These are phyloP conservation scores for Scedosporium aurantiacum DNA, from an alignment of 2,329 filamentous ascomycete genomes.

Conservation along the genomic window DNA sequence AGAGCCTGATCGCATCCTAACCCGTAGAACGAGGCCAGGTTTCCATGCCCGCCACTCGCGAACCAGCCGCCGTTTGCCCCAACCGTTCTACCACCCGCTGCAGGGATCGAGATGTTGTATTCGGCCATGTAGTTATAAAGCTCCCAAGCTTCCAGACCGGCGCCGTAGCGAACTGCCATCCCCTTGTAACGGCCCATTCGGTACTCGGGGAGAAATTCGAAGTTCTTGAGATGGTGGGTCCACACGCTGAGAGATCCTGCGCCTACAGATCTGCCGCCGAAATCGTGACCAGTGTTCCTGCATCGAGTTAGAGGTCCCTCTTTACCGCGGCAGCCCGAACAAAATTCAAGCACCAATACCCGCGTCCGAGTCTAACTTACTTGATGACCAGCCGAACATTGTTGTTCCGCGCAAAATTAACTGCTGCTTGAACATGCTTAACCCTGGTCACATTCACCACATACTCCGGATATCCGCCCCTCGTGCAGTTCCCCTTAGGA, in stretches of 20 bases:
- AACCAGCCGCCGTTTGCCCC: constrained; percentile 41
- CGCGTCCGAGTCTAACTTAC: not conserved
- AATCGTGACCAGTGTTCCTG: constrained; percentile 43
- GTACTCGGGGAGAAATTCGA: constrained; percentile 29
- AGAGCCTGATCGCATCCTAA: constrained; percentile 39
- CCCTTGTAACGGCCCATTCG: constrained; percentile 32
- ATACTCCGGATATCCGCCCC: constrained; percentile 31
- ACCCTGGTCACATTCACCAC: constrained; percentile 29
- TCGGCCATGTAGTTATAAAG: constrained; percentile 25
- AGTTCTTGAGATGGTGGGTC: constrained; percentile 28
- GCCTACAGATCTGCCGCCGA: constrained; percentile 28
- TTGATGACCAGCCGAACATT: constrained; percentile 39
- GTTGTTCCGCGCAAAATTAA: constrained; percentile 32
- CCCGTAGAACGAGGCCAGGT: constrained; percentile 24
- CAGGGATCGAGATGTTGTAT: constrained; percentile 11
- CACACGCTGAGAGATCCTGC: constrained; percentile 24
- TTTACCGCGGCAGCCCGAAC: no score
- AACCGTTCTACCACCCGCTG: constrained; percentile 29
- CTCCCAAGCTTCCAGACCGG: constrained; percentile 40
- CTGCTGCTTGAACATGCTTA: constrained; percentile 31
- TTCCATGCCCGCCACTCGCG: constrained; percentile 43
- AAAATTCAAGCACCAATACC: no score
- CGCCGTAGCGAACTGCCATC: constrained; percentile 40
- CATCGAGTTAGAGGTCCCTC: not conserved
- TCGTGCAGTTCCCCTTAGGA: constrained; percentile 18